These are phyloP conservation scores for Claviceps capensis DNA, from an alignment of 2,329 filamentous ascomycete genomes.

Conservation along the genomic window DNA sequence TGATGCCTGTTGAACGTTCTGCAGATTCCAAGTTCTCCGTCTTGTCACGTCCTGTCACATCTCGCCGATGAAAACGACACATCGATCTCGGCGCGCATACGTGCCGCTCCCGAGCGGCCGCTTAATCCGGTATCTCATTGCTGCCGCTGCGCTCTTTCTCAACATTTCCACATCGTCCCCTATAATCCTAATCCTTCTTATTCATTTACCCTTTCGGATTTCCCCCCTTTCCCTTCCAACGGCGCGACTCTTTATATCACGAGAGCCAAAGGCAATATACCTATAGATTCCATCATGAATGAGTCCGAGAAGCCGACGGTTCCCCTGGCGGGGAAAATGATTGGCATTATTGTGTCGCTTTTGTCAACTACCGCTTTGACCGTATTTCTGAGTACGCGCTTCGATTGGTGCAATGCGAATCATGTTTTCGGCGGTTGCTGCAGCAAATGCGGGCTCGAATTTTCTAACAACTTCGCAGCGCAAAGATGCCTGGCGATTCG, in stretches of 20 bases:
- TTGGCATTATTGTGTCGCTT: conserved; percentile 12
- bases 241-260: too few species aligned
- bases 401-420: neutral
- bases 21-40: neutral
- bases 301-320: neutral
- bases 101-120: neutral
- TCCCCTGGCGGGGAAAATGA: conserved; percentile 1
- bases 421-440: neutral
- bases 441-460: too few species aligned
- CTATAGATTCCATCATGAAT: neutral
- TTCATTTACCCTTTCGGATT: neutral
- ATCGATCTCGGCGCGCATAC: neutral
- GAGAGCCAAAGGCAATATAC: neutral
- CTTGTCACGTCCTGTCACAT: neutral
- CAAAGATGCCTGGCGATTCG: conserved; percentile 24
- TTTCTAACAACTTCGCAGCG: conserved; percentile 12
- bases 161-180: neutral
- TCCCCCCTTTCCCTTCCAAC: too few species aligned
- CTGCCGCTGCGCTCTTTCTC: neutral
- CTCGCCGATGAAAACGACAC: neutral
- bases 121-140: neutral
- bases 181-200: neutral
- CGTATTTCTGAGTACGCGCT: conserved; percentile 21
- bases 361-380: conserved; percentile 21
- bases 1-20: neutral